Evolutionary conservation across 192 early-diverging fungal species (phyloP).

Genomic region (Mortierella antarctica): DNA sequence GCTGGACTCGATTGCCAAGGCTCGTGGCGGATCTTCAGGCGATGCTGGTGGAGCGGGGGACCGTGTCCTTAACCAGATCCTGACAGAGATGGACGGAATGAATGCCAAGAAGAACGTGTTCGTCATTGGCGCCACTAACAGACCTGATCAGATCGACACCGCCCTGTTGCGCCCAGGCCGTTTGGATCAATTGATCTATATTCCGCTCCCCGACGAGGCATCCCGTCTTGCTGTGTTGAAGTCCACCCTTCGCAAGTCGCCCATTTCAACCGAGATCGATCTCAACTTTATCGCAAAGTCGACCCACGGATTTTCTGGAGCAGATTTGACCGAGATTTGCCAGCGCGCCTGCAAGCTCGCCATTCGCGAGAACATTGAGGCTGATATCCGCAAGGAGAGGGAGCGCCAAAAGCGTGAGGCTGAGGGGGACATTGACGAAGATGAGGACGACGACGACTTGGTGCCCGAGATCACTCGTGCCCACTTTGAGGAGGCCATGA

Average conservation of each 20-base stretch:
- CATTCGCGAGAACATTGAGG: conserved; percentile 95
- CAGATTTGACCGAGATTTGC: conserved; percentile 98
- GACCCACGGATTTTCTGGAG: conserved; percentile 96
- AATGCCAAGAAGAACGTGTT: conserved; percentile 99
- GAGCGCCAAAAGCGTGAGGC: conserved; percentile 81
- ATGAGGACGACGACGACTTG: conserved; percentile 82
- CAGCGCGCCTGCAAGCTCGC: conserved; percentile 97
- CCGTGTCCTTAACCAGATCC: conserved; percentile 98
- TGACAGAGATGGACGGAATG: conserved; percentile 99
- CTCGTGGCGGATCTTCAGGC: conserved; percentile 82
- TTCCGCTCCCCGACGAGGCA: conserved; percentile 90
- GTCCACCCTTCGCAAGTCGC: conserved; percentile 95
- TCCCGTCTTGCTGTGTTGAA: conserved; percentile 88
- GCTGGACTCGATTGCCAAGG: conserved; percentile 97
- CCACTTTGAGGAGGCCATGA: conserved; percentile 99
- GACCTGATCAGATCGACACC: conserved; percentile 98
- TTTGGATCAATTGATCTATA: conserved; percentile 99
- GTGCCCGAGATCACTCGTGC: conserved; percentile 92
- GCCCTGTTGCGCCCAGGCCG: conserved; percentile 98
- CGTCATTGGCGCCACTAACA: conserved; percentile 99
- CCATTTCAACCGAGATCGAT: conserved; percentile 84
- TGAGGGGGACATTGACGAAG: conserved; percentile 78
- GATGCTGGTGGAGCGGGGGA: conserved; percentile 89
- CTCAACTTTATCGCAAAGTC: conserved; percentile 86
- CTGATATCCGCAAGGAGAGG: conserved; percentile 80